These are phyloP conservation scores for Magnusiomyces clavatus DNA, from an alignment of 1,139 yeast genomes.

Conservation along the genomic window DNA sequence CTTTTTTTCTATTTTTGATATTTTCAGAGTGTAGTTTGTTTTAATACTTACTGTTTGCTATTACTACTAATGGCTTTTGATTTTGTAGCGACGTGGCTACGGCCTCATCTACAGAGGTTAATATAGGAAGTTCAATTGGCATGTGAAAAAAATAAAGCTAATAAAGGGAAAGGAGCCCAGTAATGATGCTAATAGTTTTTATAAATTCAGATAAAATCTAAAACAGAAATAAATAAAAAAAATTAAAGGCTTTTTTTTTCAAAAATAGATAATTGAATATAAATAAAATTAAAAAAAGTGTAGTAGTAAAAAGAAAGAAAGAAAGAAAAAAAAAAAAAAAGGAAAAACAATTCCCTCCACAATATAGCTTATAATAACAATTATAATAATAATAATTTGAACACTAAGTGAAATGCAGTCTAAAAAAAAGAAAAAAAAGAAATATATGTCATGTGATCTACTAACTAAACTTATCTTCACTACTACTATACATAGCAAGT, in stretches of 20 bases:
- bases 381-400: too few species aligned
- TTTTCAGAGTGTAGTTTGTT: not conserved
- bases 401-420: too few species aligned
- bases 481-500: too few species aligned
- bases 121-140: not conserved
- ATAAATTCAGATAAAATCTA: not conserved
- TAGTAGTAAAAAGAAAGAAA: not conserved
- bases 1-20: too few species aligned
- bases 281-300: not conserved
- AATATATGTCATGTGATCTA: too few species aligned
- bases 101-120: conserved; percentile 7
- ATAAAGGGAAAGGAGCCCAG: too few species aligned
- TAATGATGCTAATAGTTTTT: not conserved
- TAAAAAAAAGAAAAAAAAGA: too few species aligned
- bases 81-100: conserved; percentile 2
- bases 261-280: too few species aligned
- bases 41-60: conserved; percentile 7
- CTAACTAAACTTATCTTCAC: too few species aligned
- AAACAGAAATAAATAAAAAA: not conserved
- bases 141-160: not conserved
- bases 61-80: conserved; percentile 7
- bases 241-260: not conserved
- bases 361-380: too few species aligned
- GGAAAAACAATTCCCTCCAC: too few species aligned
- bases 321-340: not conserved